Base-by-base conservation (phyloP, 139 green algal genomes). In the Chlamydomonas incerta region DNA sequence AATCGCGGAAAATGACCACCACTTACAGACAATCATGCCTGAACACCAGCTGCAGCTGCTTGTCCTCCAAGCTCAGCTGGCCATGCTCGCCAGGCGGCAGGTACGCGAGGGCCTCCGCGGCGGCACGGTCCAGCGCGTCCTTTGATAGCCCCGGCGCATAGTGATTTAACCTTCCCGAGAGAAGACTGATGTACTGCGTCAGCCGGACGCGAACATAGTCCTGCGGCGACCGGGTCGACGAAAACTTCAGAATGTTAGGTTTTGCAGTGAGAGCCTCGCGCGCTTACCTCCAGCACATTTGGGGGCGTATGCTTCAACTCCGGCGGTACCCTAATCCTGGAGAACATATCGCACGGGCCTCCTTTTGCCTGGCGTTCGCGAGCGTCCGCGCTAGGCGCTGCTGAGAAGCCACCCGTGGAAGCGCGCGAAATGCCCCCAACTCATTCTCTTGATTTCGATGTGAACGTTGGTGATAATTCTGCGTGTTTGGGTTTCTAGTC, bases 1-100 rank as follows among this genome's bases (percentile, higher is more conserved):
- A 8, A 50, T 50, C 41, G 6, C 8, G 41, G 8, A 50, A 50
- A n/a, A n/a, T n/a, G n/a, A n/a, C n/a, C 41, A 50, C 5, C 41
- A 20, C 95, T 92, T 66, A 97, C 94, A 96, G 69, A 89, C 96
- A 98, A 80, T 98, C 96, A 80, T 98, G 96, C 0, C 96, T 88
- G 76, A 98, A 98, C 0, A 98, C 96, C 15, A 98, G 89, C 87
- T 98, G 96, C 46, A 98, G 89, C 50, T 97, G 91, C 35, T 92
- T 89, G 47, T 88, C 81, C 87, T 95, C 95, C 31, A 94, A 66
- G 34, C 90, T 76, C 17, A 94, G 79, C 0, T 90, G 87, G 2
- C 80, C 83, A 72, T 95, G 92, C n/a, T 95, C 93, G 9, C 93
- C 91, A 1, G 83, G 80, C 2, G 95, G 94, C 60, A 98, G 80